Evolutionary conservation across 192 early-diverging fungal genomes (phyloP).

Genomic region (Backusella sp.): DNA sequence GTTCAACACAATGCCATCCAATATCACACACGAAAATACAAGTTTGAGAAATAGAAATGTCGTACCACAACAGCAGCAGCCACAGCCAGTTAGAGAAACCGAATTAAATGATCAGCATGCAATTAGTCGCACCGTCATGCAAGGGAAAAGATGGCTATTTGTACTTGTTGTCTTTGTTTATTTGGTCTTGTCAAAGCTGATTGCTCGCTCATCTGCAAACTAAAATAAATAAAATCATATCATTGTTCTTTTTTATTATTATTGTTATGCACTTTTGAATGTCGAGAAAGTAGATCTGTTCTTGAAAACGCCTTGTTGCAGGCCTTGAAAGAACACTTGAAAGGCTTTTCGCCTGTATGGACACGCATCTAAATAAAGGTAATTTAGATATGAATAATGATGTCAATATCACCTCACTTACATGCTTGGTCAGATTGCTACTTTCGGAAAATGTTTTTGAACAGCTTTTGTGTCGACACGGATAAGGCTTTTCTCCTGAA

Average conservation of each 20-base stretch:
- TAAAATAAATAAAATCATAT: not conserved
- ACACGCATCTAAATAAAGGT: no score
- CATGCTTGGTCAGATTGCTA: conserved; percentile 56
- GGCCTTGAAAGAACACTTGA: conserved; percentile 51
- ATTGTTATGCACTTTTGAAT: conserved; percentile 18
- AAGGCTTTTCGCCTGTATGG: conserved; percentile 69
- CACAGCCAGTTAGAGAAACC: conserved; percentile 26
- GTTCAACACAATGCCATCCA: conserved; percentile 21
- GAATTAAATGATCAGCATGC: conserved; percentile 16
- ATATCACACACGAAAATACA: not conserved
- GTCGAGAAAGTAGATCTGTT: conserved; percentile 47
- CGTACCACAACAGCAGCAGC: conserved; percentile 9
- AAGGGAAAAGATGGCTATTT: conserved; percentile 57
- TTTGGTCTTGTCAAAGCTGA: conserved; percentile 49
- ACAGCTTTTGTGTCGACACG: conserved; percentile 52
- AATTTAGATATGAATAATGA: no score
- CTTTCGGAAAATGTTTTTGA: conserved; percentile 56
- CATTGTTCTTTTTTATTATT: not conserved
- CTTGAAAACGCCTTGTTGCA: conserved; percentile 53
- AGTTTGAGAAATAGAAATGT: conserved; percentile 10
- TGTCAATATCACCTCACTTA: conserved; percentile 1
- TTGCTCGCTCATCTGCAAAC: conserved; percentile 23
- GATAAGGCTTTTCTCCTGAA: conserved; percentile 58
- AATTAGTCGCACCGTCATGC: conserved; percentile 39
- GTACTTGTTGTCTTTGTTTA: conserved; percentile 58